Evolutionary conservation across 148 eudicot species (phyloP), one percentile per base, ranked within the genome.

Genomic region (Rhododendron vialii): DNA sequence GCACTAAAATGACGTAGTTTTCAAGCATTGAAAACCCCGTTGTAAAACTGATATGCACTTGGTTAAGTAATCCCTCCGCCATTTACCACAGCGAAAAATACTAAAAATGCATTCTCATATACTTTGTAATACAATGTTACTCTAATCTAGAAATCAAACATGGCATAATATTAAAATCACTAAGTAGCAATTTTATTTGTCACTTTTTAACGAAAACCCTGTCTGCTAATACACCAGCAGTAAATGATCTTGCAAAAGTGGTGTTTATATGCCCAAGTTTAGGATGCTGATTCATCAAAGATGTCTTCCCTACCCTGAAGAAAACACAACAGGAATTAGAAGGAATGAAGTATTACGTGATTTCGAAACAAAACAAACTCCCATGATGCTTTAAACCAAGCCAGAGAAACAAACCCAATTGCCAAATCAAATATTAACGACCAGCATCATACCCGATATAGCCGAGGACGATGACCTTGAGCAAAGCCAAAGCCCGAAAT

Each of bases 381-480:
- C 24, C 43, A 12, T 10, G 30, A 80, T 24, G 57, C 18, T 22
- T 82, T 43, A 38, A 61, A 82, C 22, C 30, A 5, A 61, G 84
- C 1, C 26, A 36, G 20, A 38, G 33, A 38, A 59, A 57, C 45
- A 84, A 50, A 48, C 1, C 18, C 5, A 65, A 77, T 0, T 7
- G 41, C 74, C 26, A 85, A 71, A 43, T 36, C 43, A 79, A 51
- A 78, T 1, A 18, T 14, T 30, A 53, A 80, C 7, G 47, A 17
- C 38, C 30, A 30, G 20, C 18, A 59, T 45, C 83, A 53, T 83
- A 94, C 96, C 95, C 97, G 87, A 95, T 94, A 75, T 94, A 94
- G 18, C 97, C 97, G 78, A 94, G 95, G 89, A 94, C 90, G 88
- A 94, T 94, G 88, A 94, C 91, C 88, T 94, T 92, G 38, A 94